Evolutionary conservation across 768 basidiomycete species (phyloP).

Genomic region (Pholiota conissans): DNA sequence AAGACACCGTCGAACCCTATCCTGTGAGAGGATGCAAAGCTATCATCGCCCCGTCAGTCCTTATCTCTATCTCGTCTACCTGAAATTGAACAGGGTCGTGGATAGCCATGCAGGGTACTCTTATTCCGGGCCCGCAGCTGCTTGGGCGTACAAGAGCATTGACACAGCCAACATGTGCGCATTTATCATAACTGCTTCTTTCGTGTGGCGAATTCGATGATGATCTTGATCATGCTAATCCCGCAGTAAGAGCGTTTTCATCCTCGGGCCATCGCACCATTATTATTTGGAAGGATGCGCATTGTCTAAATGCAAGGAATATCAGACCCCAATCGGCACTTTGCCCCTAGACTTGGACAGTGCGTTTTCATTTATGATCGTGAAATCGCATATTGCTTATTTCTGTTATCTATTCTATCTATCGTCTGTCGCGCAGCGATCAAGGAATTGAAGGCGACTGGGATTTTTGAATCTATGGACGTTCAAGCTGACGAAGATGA

Average conservation of each 20-base stretch:
- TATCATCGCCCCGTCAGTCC: conserved; percentile 93
- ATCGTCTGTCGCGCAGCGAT: no score
- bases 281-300: conserved; percentile 87
- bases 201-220: no score
- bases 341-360: conserved; percentile 79
- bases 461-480: conserved; percentile 70
- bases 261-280: conserved; percentile 96
- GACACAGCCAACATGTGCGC: conserved; percentile 80
- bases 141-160: conserved; percentile 94
- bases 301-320: conserved; percentile 72
- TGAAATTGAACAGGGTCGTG: neutral
- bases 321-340: conserved; percentile 84
- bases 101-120: conserved; percentile 94
- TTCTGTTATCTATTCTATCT: neutral
- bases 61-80: neutral
- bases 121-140: conserved; percentile 92
- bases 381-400: conserved; percentile 14
- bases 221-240: conserved; percentile 1
- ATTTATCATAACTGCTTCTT: conserved; percentile 5
- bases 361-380: no score
- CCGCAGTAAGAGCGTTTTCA: conserved; percentile 83
- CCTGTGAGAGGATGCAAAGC: conserved; percentile 75
- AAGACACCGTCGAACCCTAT: conserved; percentile 40
- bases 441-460: conserved; percentile 59
- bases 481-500: conserved; percentile 83